phyloP scores from a whole-genome alignment of 129 eudicot species.

The Deinandra increscens region DNA sequence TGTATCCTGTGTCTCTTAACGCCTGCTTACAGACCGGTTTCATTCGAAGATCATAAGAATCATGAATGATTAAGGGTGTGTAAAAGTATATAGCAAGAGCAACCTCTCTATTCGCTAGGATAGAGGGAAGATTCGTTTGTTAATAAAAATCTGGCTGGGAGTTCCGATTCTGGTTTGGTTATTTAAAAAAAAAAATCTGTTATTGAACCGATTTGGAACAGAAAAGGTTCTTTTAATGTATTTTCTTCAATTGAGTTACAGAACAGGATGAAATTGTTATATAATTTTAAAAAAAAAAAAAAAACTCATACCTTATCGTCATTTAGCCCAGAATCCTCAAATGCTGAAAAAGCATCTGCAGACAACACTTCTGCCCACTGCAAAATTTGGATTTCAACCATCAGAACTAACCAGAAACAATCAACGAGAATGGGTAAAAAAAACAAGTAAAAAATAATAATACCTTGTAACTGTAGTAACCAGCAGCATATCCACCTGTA shows the following conservation, averaged over 20 bases:
- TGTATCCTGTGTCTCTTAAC: constrained; percentile 66
- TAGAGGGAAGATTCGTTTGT: too few species aligned
- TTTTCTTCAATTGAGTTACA: background rate
- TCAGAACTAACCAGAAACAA: constrained; percentile 7
- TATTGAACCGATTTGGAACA: too few species aligned
- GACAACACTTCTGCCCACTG: constrained; percentile 93
- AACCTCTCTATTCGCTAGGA: too few species aligned
- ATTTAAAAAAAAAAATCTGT: background rate
- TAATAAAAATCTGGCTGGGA: too few species aligned
- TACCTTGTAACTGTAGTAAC: constrained; percentile 98
- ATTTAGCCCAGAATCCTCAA: constrained; percentile 82
- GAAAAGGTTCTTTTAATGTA: background rate
- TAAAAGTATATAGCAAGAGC: background rate
- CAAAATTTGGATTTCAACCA: background rate
- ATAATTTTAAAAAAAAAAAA: background rate
- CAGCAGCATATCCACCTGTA: constrained; percentile 96
- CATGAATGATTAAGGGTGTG: background rate
- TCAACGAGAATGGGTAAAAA: background rate
- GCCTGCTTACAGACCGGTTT: constrained; percentile 38
- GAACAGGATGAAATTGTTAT: background rate
- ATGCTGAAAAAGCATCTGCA: constrained; percentile 94
- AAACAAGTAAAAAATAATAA: background rate
- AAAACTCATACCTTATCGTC: constrained; percentile 52
- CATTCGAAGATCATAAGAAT: background rate
- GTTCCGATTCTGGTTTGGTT: background rate